Evolutionary conservation across 371 early-diverging fungal species (phyloP).

Genomic region (Vairimorpha ceranae): DNA sequence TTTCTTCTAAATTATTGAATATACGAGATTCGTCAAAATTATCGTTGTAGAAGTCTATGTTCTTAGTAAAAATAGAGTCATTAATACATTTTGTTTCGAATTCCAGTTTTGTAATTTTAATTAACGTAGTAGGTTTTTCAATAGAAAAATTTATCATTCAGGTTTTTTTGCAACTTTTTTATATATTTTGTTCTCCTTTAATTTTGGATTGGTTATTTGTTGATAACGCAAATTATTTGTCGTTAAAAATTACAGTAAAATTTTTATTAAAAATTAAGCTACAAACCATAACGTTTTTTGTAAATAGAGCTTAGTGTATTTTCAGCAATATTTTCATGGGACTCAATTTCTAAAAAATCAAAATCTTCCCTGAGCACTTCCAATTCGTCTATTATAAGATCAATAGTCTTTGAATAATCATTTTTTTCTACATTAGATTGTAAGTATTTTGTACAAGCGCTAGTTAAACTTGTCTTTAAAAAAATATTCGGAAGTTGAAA

Average conservation of each 20-base stretch:
- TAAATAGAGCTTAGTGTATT: background rate
- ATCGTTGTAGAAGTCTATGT: background rate
- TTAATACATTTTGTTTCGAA: background rate
- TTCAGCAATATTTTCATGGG: background rate
- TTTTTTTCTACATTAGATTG: background rate
- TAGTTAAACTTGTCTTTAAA: constrained; percentile 31
- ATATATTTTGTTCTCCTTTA: background rate
- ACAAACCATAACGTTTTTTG: background rate
- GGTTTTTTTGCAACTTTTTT: background rate
- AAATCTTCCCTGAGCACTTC: background rate
- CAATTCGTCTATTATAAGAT: background rate
- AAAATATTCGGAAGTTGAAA: constrained; percentile 59
- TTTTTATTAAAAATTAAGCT: too few relatives aligned
- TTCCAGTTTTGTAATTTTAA: constrained; percentile 15
- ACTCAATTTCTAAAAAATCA: background rate
- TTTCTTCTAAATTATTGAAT: background rate
- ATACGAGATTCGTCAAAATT: background rate
- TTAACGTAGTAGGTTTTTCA: constrained; percentile 42
- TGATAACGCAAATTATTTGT: too few relatives aligned
- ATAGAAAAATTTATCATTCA: constrained; percentile 25
- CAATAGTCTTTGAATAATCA: background rate
- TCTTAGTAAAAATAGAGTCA: background rate
- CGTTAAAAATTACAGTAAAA: too few relatives aligned
- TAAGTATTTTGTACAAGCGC: background rate
- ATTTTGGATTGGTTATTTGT: constrained; percentile 2